Evolutionary conservation across 192 early-diverging fungal genomes (phyloP), one percentile per base, ranked within the genome.

Genomic region (Coemansia sp.): DNA sequence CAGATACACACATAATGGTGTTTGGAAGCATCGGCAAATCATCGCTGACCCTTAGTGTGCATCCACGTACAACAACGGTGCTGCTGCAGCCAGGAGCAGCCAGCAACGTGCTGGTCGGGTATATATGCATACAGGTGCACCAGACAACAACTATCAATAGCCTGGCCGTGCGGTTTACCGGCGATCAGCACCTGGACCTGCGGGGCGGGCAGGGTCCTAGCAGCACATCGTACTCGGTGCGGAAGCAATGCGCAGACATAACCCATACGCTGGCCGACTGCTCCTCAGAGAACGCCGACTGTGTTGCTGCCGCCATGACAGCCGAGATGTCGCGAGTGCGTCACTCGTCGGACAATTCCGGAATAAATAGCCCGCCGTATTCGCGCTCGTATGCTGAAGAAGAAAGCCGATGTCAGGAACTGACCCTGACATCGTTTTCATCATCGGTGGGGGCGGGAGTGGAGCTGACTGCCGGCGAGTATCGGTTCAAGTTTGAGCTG

Each of bases 401-500:
- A 21, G 60, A 53, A 21, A 43, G 39, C 8, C 21, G 36, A 15
- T 37, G 48, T 16, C 20, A n/a, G 34, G 31, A 40, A 26, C 26
- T 54, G 1, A 28, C 21, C 2, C 53, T 47, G 32, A 23, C 26
- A 5, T 36, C 41, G 21, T 56, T 56, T 30, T 56, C 49, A 30
- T 38, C 49, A 6, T 14, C 39, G 18, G 21, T 17, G 10, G 17
- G 40, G 11, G 6, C 23, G 26, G 23, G 45, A 8, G 41, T 61
- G 18, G 34, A 28, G 53, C 50, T 67, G 55, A 37, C 10, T 21
- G 64, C 49, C 0, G 72, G 72, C 18, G 66, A 68, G 50, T 64
- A 75, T 40, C 52, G 72, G 18, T 75, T 68, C 45, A 44, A 53
- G 6, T 75, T 75, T 38, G 65, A 68, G 66, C 62, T 75, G 44